Evolutionary conservation across 1,139 yeast genomes (phyloP).

Genomic region (Geotrichum cucujoidarum): DNA sequence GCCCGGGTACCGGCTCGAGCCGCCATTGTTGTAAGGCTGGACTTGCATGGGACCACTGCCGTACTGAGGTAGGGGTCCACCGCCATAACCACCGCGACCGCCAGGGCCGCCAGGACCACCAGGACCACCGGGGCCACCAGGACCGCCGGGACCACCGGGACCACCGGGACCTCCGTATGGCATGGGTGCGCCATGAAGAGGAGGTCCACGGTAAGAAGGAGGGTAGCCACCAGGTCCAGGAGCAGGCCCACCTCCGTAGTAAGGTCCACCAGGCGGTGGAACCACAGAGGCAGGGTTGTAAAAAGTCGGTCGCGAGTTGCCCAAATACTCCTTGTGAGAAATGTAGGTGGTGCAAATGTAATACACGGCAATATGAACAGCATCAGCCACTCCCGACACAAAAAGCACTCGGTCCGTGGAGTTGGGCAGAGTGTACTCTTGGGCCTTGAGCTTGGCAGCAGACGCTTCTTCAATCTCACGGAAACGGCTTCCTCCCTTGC

Average conservation of each 20-base stretch:
- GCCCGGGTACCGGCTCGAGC: slow-evolving; percentile 10
- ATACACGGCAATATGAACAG: slow-evolving; percentile 78
- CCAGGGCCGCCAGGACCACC: slow-evolving; percentile 11
- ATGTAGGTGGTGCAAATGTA: slow-evolving; percentile 57
- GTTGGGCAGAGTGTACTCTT: slow-evolving; percentile 66
- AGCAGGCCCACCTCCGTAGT: slow-evolving; percentile 9
- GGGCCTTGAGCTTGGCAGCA: slow-evolving; percentile 74
- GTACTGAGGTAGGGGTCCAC: slow-evolving; percentile 3
- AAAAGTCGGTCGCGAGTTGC: slow-evolving; percentile 18
- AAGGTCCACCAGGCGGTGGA: slow-evolving; percentile 3
- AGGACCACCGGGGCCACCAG: background rate
- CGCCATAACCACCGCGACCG: background rate
- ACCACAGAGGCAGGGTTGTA: slow-evolving; percentile 22
- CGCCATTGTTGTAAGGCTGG: slow-evolving; percentile 13
- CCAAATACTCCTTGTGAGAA: slow-evolving; percentile 23
- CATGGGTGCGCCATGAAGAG: background rate
- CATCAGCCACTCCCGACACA: slow-evolving; percentile 78
- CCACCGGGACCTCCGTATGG: background rate
- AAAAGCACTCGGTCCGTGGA: slow-evolving; percentile 76
- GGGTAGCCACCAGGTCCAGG: slow-evolving; percentile 3
- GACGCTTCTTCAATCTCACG: slow-evolving; percentile 80
- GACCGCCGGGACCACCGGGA: background rate
- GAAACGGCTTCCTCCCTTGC: slow-evolving; percentile 69
- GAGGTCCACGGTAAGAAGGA: slow-evolving; percentile 1
- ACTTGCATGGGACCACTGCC: slow-evolving; percentile 3